Base-by-base conservation (phyloP, 306 rosid genomes). In the Dryas drummondii region DNA sequence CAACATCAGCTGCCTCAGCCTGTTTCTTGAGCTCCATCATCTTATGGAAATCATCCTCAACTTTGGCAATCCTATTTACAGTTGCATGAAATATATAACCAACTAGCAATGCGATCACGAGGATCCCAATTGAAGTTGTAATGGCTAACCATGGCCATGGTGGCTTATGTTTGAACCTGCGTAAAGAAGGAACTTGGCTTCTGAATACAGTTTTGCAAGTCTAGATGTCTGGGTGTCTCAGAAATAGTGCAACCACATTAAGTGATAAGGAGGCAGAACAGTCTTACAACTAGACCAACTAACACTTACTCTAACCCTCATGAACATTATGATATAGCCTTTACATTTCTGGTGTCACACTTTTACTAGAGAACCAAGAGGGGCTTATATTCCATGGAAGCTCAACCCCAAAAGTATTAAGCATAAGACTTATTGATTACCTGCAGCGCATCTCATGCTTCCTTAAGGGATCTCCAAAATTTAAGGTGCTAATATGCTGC, bases 401-500 rank as follows among this genome's bases (percentile, higher is more conserved):
- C 59, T 45, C 27, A 46, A 59, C 48, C 14, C 67, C 19, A 61
- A 12, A 47, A 66, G 10, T 77, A 51, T 6, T 46, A 11, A 5
- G 57, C 40, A 63, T 13, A 76, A n/a, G 5, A 15, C 16, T 59
- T 13, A 45, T 42, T 52, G 10, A 47, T 80, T 84, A 92, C 98
- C 99, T 86, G 97, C 99, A 94, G 75, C 68, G 96, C 99, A 94
- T 94, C 88, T 90, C 97, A 79, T 94, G 99, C 87, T 86, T 94
- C 82, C 99, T 84, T 54, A 90, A 76, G 49, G 99, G 99, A 84
- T 92, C 99, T 71, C 99, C 99, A 60, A 94, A 94, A 83, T 84
- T 94, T 47, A 94, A 93, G 78, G 80, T 45, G 83, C 97, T 92
- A 68, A 82, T 67, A 57, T 79, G 96, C 84, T 72, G 82, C 82